Percentiles rank a stretch among this genome's conserved stretches.
These are phyloP conservation scores for Kockiozyma suomiensis DNA, from an alignment of 805 yeast species.

Conservation along the genomic window DNA sequence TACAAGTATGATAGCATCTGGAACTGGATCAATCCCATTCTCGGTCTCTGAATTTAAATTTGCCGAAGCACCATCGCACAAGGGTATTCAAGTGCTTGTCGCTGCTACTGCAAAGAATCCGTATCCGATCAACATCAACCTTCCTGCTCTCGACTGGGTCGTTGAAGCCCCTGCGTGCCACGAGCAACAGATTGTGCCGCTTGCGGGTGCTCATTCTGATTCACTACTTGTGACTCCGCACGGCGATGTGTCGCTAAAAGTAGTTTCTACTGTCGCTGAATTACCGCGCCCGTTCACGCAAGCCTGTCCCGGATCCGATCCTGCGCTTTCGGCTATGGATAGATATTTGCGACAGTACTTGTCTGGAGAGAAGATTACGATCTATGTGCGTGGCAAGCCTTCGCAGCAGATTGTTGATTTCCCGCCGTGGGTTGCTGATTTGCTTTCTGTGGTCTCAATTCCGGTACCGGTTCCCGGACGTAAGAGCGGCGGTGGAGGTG, in stretches of 20 bases:
- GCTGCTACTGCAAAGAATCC: constrained; percentile 29
- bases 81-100: constrained; percentile 27
- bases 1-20: constrained; percentile 1
- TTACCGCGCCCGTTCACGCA: constrained; percentile 27
- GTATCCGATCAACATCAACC: constrained; percentile 25
- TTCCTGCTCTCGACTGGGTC: constrained; percentile 30
- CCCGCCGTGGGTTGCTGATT: constrained; percentile 27
- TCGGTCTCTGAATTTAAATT: constrained; percentile 28
- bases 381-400: constrained; percentile 30
- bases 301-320: constrained; percentile 18
- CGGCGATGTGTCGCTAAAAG: constrained; percentile 15
- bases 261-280: constrained; percentile 9
- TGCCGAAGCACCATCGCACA: constrained; percentile 1
- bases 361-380: constrained; percentile 25
- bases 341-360: constrained; percentile 23
- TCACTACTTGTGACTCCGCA: constrained; percentile 18
- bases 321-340: constrained; percentile 31
- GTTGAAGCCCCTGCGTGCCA: constrained; percentile 30
- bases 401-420: constrained; percentile 25
- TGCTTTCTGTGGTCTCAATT: constrained; percentile 25
- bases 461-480: constrained; percentile 33
- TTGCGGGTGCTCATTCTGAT: constrained; percentile 30
- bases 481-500: constrained; percentile 5
- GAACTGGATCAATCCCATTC: constrained; percentile 24
- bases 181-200: constrained; percentile 10